Conservation (phyloP, 371 early-diverging fungal genomes). For the Syncephalastrum sp. region DNA sequence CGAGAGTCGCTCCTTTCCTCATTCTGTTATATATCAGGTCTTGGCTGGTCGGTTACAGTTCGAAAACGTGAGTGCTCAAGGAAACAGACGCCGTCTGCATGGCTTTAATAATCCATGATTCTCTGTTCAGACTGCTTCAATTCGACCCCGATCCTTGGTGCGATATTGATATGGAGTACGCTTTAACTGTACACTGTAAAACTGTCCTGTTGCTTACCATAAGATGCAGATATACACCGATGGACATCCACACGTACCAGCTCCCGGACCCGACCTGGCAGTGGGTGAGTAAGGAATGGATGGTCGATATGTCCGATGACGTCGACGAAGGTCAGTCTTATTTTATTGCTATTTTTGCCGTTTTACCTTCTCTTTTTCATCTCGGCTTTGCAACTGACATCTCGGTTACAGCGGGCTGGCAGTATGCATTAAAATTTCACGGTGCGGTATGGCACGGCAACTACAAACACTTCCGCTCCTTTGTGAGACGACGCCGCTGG, state of each 20-base stretch:
- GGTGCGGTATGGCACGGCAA: conserved; percentile 35
- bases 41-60: conserved; percentile 58
- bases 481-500: conserved; percentile 66
- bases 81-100: not conserved
- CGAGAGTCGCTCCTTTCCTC: not conserved
- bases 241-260: conserved; percentile 51
- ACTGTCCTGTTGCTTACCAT: not conserved
- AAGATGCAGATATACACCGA: conserved; percentile 43
- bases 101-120: not conserved
- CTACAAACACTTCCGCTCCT: conserved; percentile 58
- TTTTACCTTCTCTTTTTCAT: not conserved
- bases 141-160: conserved; percentile 67
- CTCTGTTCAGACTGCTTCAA: conserved; percentile 42
- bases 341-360: not conserved
- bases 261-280: conserved; percentile 68
- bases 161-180: conserved; percentile 45
- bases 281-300: conserved; percentile 63
- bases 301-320: conserved; percentile 70
- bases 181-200: not conserved
- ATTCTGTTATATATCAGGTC: conserved; percentile 24
- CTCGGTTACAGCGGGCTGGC: conserved; percentile 43
- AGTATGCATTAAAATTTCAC: conserved; percentile 49
- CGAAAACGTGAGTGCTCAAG: conserved; percentile 41
- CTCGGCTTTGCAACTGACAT: conserved; percentile 3
- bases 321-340: conserved; percentile 55